Evolutionary conservation across 495 filamentous ascomycete genomes (phyloP), one percentile per base, ranked within the genome.

Genomic region (Poronia punctata): DNA sequence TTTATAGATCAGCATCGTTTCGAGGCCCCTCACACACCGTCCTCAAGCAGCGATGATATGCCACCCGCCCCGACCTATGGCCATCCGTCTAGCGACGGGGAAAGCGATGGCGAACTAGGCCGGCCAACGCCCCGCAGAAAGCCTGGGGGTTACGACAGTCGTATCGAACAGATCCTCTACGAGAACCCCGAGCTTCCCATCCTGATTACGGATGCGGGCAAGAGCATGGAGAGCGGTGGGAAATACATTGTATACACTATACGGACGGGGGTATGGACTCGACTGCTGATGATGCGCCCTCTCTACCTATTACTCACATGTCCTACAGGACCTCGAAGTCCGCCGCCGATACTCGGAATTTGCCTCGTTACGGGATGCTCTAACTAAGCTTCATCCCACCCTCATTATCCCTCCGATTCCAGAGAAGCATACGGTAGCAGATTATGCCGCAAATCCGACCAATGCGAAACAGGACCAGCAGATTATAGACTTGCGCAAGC

Each of bases 361-460:
- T 56, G 83, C 84, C n/a, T 95, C 87, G 5, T 68, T 98, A 31
- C 75, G 92, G 45, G 82, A 86, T 51, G 89, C 89, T 2, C 76
- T 98, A 12, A 84, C 88, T 15, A 82, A 83, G 45, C 70, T 98
- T 40, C 93, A 97, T 52, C 92, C 92, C 1, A 96, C 92, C 2
- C 75, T 97, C 23, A 81, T 98, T 46, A 84, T 98, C 37, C 92
- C 92, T 1, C 92, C 92, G 2, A 98, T 98, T 48, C 92, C 92
- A 7, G 92, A 98, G 65, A 98, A 98, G 60, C 92, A 97, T 57
- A 88, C 86, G 38, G 90, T 97, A 83, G 90, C 92, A 33, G 92
- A 98, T 56, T 98, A 98, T 60, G 92, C 92, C 17, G 89, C 93
- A 14, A 95, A 95, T 49, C 92, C 92, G 0, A 96, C 92, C 20